These are phyloP conservation scores for Erigeron philadelphicus DNA, from an alignment of 140 eudicot species.

Conservation along the genomic window DNA sequence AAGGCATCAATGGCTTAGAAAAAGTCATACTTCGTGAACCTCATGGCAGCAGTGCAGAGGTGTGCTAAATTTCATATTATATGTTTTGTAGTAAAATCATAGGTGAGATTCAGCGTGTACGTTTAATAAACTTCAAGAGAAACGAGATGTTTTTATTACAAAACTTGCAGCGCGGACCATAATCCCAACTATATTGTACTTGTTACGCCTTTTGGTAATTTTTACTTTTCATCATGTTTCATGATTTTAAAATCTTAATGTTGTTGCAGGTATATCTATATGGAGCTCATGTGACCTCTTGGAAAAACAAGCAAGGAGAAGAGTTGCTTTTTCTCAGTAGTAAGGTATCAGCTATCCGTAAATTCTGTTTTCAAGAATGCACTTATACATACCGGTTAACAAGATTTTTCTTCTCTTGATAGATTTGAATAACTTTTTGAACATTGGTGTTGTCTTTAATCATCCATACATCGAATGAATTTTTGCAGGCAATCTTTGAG, in stretches of 20 bases:
- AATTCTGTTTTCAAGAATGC: constrained; percentile 16
- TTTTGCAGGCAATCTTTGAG: constrained; percentile 62
- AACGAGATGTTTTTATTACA: too few species aligned
- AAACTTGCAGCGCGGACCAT: too few species aligned
- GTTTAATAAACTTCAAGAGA: too few species aligned
- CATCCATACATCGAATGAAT: constrained; percentile 21
- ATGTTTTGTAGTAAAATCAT: too few species aligned
- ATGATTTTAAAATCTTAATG: constrained; percentile 4
- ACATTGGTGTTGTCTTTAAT: constrained; percentile 8
- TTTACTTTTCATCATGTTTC: not conserved
- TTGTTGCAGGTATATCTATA: constrained; percentile 64
- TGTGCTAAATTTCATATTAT: too few species aligned
- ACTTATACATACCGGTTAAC: not conserved
- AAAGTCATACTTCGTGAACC: constrained; percentile 65
- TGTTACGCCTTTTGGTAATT: too few species aligned
- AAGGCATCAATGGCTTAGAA: constrained; percentile 80
- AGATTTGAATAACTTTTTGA: not conserved
- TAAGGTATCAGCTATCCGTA: constrained; percentile 43
- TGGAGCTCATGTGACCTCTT: constrained; percentile 88
- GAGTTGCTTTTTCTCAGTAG: constrained; percentile 66
- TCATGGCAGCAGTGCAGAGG: constrained; percentile 77
- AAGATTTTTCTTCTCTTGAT: not conserved
- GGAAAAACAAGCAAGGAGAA: constrained; percentile 77
- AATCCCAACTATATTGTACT: too few species aligned
- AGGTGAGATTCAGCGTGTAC: too few species aligned